Percentiles rank a stretch among this genome's conserved stretches.
Conservation (phyloP, 768 basidiomycete species). For the Candolleomyces eurysporus region DNA sequence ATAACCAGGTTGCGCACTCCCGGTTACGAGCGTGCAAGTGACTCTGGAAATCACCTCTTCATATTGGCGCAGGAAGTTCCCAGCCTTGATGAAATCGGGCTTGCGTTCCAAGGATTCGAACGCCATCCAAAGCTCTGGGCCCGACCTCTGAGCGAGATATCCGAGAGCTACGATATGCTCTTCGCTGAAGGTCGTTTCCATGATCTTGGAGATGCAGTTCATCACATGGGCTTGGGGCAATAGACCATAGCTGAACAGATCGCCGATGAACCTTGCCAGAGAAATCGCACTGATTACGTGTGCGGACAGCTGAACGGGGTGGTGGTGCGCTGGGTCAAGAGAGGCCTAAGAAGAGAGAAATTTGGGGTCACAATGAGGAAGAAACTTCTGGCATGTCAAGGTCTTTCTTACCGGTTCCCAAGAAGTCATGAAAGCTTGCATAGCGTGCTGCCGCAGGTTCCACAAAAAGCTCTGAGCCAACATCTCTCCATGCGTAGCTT, state of each 20-base stretch:
- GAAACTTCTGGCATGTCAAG: not conserved
- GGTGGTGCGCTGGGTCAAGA: not conserved
- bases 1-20: not conserved
- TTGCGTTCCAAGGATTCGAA: not conserved
- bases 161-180: slow-evolving; percentile 7
- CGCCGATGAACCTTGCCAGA: slow-evolving; percentile 3
- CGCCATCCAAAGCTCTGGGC: slow-evolving; percentile 2
- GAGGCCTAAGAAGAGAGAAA: not conserved
- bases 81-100: not conserved
- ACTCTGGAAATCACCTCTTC: not conserved
- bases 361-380: not conserved
- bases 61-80: not conserved
- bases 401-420: not conserved
- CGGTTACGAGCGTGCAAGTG: not conserved
- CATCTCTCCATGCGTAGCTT: not conserved
- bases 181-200: not conserved
- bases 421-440: slow-evolving; percentile 1
- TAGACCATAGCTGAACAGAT: slow-evolving; percentile 1
- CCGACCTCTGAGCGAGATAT: slow-evolving; percentile 1
- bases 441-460: not conserved
- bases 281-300: not conserved
- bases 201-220: not conserved
- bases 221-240: not conserved
- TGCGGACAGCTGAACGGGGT: not conserved
- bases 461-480: not conserved